Evolutionary conservation across 106 monocot genomes (phyloP).

Genomic region (Dendrobium huoshanense): DNA sequence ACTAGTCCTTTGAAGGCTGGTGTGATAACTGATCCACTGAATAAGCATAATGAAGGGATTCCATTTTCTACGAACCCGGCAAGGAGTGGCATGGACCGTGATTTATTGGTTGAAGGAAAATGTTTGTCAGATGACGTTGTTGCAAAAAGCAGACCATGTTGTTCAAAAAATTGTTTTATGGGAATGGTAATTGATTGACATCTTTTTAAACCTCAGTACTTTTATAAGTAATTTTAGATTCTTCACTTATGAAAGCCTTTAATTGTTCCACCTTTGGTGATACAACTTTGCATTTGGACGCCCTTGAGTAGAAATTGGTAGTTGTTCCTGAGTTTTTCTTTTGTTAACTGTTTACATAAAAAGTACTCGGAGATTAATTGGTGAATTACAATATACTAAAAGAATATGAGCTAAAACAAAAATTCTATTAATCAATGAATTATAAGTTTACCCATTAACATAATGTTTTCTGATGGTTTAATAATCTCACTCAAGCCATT

Average conservation of each 20-base stretch:
- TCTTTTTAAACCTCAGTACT: neutral
- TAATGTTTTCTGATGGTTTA: neutral
- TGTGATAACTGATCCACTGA: constrained; percentile 20
- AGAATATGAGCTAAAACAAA: neutral
- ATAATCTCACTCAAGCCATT: neutral
- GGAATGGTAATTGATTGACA: constrained; percentile 39
- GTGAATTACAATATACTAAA: neutral
- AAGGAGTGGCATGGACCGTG: constrained; percentile 10
- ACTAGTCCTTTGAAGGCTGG: constrained; percentile 33
- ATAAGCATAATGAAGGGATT: constrained; percentile 23
- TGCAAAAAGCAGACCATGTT: constrained; percentile 1
- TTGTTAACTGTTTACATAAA: neutral
- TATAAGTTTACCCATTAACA: neutral
- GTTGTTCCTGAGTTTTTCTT: neutral
- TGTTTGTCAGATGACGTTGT: constrained; percentile 7
- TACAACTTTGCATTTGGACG: neutral
- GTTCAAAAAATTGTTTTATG: constrained; percentile 30
- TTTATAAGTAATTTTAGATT: neutral
- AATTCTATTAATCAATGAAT: neutral
- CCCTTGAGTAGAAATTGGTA: neutral
- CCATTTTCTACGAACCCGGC: constrained; percentile 17
- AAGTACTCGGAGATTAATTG: neutral
- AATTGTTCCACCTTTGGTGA: neutral
- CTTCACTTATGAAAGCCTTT: neutral
- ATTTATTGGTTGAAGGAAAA: constrained; percentile 14